Percentiles rank a stretch among this genome's conserved stretches.
Evolutionary conservation across 805 yeast species (phyloP).

Genomic region (Pichia deserticola): DNA sequence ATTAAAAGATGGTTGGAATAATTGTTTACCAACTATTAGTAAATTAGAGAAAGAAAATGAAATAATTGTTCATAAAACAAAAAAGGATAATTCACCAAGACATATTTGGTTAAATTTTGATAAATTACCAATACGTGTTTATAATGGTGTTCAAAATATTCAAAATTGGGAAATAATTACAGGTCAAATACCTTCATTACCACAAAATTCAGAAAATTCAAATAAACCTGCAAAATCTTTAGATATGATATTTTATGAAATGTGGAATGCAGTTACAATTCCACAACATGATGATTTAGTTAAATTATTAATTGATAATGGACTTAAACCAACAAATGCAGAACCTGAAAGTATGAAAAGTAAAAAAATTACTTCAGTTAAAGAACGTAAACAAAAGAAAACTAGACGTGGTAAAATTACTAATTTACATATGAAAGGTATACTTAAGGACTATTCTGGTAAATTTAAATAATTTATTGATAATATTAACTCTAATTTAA

Average conservation of each 20-base stretch:
- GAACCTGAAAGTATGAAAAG: slow-evolving; percentile 90
- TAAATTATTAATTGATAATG: slow-evolving; percentile 64
- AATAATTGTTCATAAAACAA: slow-evolving; percentile 77
- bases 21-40: slow-evolving; percentile 70
- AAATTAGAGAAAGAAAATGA: slow-evolving; percentile 71
- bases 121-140: slow-evolving; percentile 37
- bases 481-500: too few relatives aligned
- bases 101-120: slow-evolving; percentile 81
- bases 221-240: slow-evolving; percentile 36
- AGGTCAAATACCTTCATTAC: slow-evolving; percentile 1
- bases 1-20: slow-evolving; percentile 88
- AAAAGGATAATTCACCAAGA: slow-evolving; percentile 91
- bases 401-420: slow-evolving; percentile 92
- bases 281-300: slow-evolving; percentile 83
- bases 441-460: slow-evolving; percentile 70
- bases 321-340: slow-evolving; percentile 95
- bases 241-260: slow-evolving; percentile 71
- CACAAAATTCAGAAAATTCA: neutral
- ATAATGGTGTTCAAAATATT: slow-evolving; percentile 7
- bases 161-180: slow-evolving; percentile 7
- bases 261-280: slow-evolving; percentile 74
- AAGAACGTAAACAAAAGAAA: slow-evolving; percentile 77
- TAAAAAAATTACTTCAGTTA: slow-evolving; percentile 42
- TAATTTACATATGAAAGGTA: slow-evolving; percentile 93
- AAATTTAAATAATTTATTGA: slow-evolving; percentile 19